Conservation (phyloP, 768 basidiomycete species). For the Suillus americanus region DNA sequence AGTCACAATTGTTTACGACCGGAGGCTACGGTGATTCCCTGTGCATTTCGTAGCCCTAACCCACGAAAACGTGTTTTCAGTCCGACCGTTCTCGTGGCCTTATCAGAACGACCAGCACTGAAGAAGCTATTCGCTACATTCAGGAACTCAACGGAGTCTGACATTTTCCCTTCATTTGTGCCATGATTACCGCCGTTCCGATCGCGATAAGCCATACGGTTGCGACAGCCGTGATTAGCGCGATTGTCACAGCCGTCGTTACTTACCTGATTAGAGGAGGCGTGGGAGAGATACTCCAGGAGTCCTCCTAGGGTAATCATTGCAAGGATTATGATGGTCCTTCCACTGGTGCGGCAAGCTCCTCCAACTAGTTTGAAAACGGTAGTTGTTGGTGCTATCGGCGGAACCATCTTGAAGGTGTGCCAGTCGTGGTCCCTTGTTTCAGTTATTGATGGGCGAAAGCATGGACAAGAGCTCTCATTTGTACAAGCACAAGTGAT, state of each 20-base stretch:
- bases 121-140: constrained; percentile 87
- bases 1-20: constrained; percentile 95
- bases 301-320: constrained; percentile 73
- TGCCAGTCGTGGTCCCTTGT: constrained; percentile 24
- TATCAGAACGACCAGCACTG: constrained; percentile 85
- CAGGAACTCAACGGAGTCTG: constrained; percentile 91
- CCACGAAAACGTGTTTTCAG: too few relatives aligned
- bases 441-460: constrained; percentile 23
- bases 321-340: constrained; percentile 48
- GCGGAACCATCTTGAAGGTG: constrained; percentile 12
- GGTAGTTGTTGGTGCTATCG: constrained; percentile 56
- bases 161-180: constrained; percentile 35
- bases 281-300: constrained; percentile 76
- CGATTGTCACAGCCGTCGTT: constrained; percentile 74
- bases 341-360: constrained; percentile 35
- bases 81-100: too few relatives aligned
- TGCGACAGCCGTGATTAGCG: constrained; percentile 75
- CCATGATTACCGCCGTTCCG: constrained; percentile 40
- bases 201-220: constrained; percentile 58
- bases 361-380: constrained; percentile 39
- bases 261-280: constrained; percentile 77
- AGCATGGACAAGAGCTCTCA: constrained; percentile 39
- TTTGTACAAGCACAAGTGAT: constrained; percentile 37
- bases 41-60: too few relatives aligned
- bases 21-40: constrained; percentile 79